Evolutionary conservation across 1,139 yeast genomes (phyloP), one percentile per base, ranked within the genome.

Genomic region (Geotrichum phurueaensis): DNA sequence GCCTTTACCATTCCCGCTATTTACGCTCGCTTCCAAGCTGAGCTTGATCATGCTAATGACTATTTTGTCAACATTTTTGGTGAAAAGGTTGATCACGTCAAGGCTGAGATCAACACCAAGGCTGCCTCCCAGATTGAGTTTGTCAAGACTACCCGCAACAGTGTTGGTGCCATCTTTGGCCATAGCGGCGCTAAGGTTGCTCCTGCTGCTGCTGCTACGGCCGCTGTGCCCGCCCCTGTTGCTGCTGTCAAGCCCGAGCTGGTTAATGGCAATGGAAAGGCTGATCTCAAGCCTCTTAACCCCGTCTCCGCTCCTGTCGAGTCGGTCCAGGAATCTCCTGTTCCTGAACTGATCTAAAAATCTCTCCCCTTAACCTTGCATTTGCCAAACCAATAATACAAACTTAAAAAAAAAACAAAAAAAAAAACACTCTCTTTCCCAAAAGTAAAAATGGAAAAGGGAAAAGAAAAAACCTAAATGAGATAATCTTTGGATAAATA

Each of bases 1-100:
- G 56, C 56, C 1, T 54, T 54, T 15, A 54, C 56, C 23, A 15
- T 50, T 13, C 58, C 54, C 18, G 51, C 54, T 2, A 50, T 50
- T 18, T 56, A 49, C n/a, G 13, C 53, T 22, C 31, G 50, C 4
- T 56, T 56, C 36, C 29, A 33, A n/a, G 6, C 15, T 13, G 53
- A 39, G 23, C 7, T 50, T 20, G 25, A 31, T 9, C 48, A 50
- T 27, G 53, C 53, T 4, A 23, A 39, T 2, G 25, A 15, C 15
- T 43, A 39, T 39, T 50, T 56, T 51, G 31, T 48, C 22, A 15
- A 31, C 39, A 12, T 56, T 10, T 15, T 50, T 23, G 25, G 39
- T 13, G 25, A 23, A 3, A 31, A 56, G 27, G 51, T 45, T 3
- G 25, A 45, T n/a, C 18, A 13, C 6, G 56, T 54, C 29, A 49